phyloP scores from a whole-genome alignment of 129 eudicot genomes.

The Chrysanthemum lavandulifolium region DNA sequence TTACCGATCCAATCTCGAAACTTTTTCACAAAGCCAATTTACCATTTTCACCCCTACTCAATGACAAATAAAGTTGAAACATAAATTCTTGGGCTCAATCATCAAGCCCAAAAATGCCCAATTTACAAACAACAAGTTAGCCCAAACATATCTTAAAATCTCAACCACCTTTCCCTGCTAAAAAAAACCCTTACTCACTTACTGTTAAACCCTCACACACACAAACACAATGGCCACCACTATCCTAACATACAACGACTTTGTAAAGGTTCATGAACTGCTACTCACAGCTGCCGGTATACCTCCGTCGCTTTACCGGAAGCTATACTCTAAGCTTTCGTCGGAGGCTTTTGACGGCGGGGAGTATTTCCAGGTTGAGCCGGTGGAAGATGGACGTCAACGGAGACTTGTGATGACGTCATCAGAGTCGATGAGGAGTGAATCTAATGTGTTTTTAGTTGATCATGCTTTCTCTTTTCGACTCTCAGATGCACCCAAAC shows the following conservation, averaged over 20 bases:
- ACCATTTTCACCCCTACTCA: too few relatives aligned
- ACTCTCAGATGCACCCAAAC: conserved; percentile 85
- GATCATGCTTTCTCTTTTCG: conserved; percentile 99
- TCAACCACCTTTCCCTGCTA: background rate
- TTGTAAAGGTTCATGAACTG: conserved; percentile 63
- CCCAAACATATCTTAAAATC: conserved; percentile 4
- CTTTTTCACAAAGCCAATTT: too few relatives aligned
- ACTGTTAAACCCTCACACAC: conserved; percentile 26
- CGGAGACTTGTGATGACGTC: conserved; percentile 66
- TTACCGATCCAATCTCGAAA: too few relatives aligned
- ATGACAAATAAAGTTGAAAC: too few relatives aligned
- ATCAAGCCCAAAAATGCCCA: conserved; percentile 8
- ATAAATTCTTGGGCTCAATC: too few relatives aligned
- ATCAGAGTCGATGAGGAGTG: conserved; percentile 45
- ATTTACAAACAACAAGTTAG: background rate
- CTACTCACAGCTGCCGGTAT: conserved; percentile 81
- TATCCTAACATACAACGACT: conserved; percentile 55
- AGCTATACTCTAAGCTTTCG: conserved; percentile 65
- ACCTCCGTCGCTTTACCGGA: conserved; percentile 60
- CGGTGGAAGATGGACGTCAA: conserved; percentile 76
- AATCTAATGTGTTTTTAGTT: conserved; percentile 69
- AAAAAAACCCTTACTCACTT: background rate
- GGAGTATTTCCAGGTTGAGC: conserved; percentile 84
- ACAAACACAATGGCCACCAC: conserved; percentile 33
- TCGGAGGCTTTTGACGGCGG: conserved; percentile 92